Conservation (phyloP, 2,329 filamentous ascomycete species). For the Aspergillus sp. region DNA sequence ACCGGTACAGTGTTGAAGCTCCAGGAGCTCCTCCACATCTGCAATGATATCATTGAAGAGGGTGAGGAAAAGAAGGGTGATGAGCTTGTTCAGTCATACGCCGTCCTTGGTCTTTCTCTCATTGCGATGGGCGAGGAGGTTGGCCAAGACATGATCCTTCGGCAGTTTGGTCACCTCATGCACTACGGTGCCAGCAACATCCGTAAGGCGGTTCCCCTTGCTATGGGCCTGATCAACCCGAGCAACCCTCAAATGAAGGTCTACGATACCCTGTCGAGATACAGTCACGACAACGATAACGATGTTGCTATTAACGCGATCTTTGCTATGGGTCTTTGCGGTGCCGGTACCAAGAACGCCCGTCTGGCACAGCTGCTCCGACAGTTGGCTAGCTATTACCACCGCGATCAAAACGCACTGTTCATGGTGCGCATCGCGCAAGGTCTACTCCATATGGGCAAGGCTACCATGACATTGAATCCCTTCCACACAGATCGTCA, state of each 20-base stretch:
- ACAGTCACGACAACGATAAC: slow-evolving; percentile 97
- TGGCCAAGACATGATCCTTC: slow-evolving; percentile 96
- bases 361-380: slow-evolving; percentile 89
- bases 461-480: slow-evolving; percentile 91
- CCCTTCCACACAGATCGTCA: slow-evolving; percentile 99
- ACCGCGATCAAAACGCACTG: slow-evolving; percentile 89
- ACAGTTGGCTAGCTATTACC: slow-evolving; percentile 96
- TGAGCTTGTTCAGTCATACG: slow-evolving; percentile 92
- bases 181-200: slow-evolving; percentile 98
- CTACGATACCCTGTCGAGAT: slow-evolving; percentile 94
- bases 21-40: slow-evolving; percentile 94
- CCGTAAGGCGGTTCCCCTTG: slow-evolving; percentile 88
- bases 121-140: slow-evolving; percentile 98
- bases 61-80: slow-evolving; percentile 93
- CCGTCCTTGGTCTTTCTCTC: slow-evolving; percentile 87
- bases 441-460: slow-evolving; percentile 97
- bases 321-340: slow-evolving; percentile 96
- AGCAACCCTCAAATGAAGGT: slow-evolving; percentile 99
- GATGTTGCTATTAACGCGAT: slow-evolving; percentile 98
- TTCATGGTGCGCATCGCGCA: slow-evolving; percentile 99
- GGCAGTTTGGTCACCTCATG: slow-evolving; percentile 97
- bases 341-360: slow-evolving; percentile 97
- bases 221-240: slow-evolving; percentile 93
- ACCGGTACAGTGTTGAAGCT: slow-evolving; percentile 96
- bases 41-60: slow-evolving; percentile 95